Conservation (phyloP, 2,329 filamentous ascomycete genomes). For the Colletotrichum incanum region DNA sequence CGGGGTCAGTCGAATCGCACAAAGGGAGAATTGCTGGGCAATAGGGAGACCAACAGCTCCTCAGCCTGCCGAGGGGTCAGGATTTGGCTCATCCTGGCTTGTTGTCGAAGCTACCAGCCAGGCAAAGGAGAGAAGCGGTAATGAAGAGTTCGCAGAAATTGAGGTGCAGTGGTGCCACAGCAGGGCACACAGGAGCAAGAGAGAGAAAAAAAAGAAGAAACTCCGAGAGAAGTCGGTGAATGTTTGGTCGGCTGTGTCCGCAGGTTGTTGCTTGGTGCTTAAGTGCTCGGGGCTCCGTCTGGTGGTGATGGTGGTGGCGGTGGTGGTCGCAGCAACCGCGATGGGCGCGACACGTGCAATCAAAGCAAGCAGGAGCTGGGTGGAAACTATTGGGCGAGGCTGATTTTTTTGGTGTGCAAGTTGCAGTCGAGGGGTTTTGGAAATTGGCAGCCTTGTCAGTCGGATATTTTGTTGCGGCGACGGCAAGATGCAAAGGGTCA, state of each 20-base stretch:
- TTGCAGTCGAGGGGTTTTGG: slow-evolving; percentile 5
- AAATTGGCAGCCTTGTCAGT: slow-evolving; percentile 32
- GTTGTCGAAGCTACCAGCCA: slow-evolving; percentile 9
- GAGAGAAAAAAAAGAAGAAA: background rate
- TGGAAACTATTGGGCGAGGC: slow-evolving; percentile 31
- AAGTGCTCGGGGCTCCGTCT: slow-evolving; percentile 31
- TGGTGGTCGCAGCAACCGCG: slow-evolving; percentile 33
- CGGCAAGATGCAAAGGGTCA: slow-evolving; percentile 21
- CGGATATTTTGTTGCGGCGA: slow-evolving; percentile 29
- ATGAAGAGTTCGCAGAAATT: background rate
- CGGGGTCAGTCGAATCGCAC: slow-evolving; percentile 40
- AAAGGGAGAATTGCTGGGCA: background rate
- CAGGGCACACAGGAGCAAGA: background rate
- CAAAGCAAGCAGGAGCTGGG: slow-evolving; percentile 8
- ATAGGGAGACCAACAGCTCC: slow-evolving; percentile 77
- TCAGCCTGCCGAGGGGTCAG: slow-evolving; percentile 87
- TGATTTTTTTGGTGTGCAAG: slow-evolving; percentile 14
- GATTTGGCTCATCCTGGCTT: slow-evolving; percentile 77
- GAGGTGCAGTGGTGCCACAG: background rate
- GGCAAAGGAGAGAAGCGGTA: background rate
- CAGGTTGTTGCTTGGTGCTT: background rate
- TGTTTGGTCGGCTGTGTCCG: background rate
- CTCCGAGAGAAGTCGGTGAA: background rate
- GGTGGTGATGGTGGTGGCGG: background rate
- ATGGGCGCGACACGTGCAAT: slow-evolving; percentile 25